A percentile compares a stretch with the other conserved stretches of the same genome.
phyloP scores from a whole-genome alignment of 352 stramenopile genomes.

The Discostella stelligera region DNA sequence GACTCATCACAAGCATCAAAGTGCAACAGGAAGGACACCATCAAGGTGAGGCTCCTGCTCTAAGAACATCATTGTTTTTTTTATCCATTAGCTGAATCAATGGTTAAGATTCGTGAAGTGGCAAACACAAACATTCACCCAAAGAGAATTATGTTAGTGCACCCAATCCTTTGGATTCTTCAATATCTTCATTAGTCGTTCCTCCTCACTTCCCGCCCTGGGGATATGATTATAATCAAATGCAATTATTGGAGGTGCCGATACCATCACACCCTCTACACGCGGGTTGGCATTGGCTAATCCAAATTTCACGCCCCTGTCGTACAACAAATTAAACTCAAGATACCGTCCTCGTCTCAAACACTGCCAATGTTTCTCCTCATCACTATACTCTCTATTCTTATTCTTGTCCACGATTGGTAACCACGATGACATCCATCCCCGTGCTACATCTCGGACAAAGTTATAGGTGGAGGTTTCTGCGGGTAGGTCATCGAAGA shows the following conservation, averaged over 20 bases:
- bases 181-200: slow-evolving; percentile 69
- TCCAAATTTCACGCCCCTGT: slow-evolving; percentile 95
- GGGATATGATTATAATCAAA: slow-evolving; percentile 83
- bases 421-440: slow-evolving; percentile 80
- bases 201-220: slow-evolving; percentile 67
- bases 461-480: slow-evolving; percentile 67
- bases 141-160: neutral
- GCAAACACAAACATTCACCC: neutral
- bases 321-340: slow-evolving; percentile 98
- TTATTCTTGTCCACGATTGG: slow-evolving; percentile 70
- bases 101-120: neutral
- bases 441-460: slow-evolving; percentile 62
- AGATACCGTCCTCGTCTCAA: slow-evolving; percentile 93
- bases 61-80: neutral
- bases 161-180: slow-evolving; percentile 79
- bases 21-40: neutral
- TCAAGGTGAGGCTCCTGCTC: too few relatives aligned
- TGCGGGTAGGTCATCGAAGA: slow-evolving; percentile 91
- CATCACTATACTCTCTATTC: slow-evolving; percentile 49
- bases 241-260: slow-evolving; percentile 77
- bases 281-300: slow-evolving; percentile 81
- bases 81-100: neutral
- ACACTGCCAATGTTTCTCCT: slow-evolving; percentile 78
- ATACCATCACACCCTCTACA: slow-evolving; percentile 83
- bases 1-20: neutral